Percentiles rank a stretch among this genome's conserved stretches.
Evolutionary conservation across 352 stramenopile species (phyloP).

Genomic region (Pythium insidiosum): DNA sequence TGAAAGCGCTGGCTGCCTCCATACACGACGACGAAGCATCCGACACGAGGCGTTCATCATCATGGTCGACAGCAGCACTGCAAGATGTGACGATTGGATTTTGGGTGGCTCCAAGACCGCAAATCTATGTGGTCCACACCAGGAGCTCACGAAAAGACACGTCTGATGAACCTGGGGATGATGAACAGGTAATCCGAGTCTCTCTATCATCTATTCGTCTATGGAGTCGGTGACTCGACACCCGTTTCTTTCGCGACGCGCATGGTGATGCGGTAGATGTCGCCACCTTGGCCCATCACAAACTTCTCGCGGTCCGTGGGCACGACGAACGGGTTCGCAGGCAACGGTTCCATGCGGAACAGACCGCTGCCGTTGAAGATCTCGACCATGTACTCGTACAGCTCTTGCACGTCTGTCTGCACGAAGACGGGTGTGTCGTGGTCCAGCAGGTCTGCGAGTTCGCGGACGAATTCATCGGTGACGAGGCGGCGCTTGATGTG

Average conservation of each 20-base stretch:
- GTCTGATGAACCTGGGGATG: no score
- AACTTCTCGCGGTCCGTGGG: conserved; percentile 71
- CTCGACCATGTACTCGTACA: conserved; percentile 82
- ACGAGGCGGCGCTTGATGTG: conserved; percentile 80
- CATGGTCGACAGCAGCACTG: no score
- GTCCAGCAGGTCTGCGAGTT: conserved; percentile 42
- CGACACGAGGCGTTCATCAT: no score
- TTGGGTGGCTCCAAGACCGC: no score
- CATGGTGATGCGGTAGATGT: conserved; percentile 47
- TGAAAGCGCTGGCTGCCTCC: no score
- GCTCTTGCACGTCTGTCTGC: conserved; percentile 76
- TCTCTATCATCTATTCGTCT: no score
- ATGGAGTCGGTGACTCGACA: no score
- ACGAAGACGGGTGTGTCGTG: conserved; percentile 64
- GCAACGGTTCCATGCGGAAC: conserved; percentile 31
- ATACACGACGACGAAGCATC: no score
- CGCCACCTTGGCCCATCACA: conserved; percentile 48
- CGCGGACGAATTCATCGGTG: conserved; percentile 49
- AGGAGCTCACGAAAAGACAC: no score
- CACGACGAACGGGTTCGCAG: conserved; percentile 51
- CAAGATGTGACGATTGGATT: no score
- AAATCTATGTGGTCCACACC: no score
- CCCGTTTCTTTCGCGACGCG: background rate
- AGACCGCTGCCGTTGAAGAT: conserved; percentile 46
- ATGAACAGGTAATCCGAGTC: no score